Evolutionary conservation across 2,329 filamentous ascomycete genomes (phyloP).

Genomic region (Ascochyta rabiei): DNA sequence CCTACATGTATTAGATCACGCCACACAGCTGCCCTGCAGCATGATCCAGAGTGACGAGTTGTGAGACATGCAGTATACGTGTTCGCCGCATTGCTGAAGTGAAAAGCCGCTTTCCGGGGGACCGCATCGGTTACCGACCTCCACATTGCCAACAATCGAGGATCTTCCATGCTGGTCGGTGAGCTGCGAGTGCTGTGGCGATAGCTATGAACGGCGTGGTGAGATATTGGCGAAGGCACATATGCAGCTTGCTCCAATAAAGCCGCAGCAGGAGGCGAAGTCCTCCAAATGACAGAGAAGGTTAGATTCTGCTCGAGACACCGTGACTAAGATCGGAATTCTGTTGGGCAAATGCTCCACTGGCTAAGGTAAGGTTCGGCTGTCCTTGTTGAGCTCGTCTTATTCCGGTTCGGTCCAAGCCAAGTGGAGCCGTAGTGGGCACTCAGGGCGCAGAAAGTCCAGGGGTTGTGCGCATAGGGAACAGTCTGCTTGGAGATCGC

Average conservation of each 20-base stretch:
- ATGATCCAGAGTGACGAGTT: background rate
- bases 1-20: background rate
- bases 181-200: background rate
- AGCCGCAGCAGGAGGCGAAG: background rate
- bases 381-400: constrained; percentile 26
- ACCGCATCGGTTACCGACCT: background rate
- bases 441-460: constrained; percentile 18
- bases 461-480: constrained; percentile 14
- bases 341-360: constrained; percentile 14
- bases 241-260: background rate
- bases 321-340: background rate
- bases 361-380: constrained; percentile 4
- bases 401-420: constrained; percentile 22
- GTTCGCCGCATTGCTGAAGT: background rate
- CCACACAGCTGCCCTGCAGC: background rate
- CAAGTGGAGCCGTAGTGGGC: constrained; percentile 27
- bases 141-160: background rate
- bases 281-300: background rate
- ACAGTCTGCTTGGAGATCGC: background rate
- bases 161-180: background rate
- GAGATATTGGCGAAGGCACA: background rate
- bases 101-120: background rate
- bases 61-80: background rate
- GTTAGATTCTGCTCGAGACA: constrained; percentile 3
- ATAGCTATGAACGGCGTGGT: background rate